Conservation (phyloP, 768 basidiomycete genomes). For the Pleurotus djamor region DNA sequence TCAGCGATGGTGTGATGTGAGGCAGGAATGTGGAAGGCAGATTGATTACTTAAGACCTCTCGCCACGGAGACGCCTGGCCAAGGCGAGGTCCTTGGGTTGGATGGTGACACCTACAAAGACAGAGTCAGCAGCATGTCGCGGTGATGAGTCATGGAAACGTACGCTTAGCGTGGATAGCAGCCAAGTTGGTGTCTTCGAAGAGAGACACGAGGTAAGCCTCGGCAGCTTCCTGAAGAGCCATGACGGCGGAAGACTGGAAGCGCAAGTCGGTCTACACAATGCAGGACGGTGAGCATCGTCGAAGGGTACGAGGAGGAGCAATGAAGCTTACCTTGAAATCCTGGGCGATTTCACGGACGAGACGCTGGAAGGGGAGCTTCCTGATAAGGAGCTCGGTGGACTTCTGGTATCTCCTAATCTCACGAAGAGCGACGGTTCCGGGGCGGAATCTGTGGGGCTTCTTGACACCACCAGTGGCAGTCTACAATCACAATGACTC, state of each 20-base stretch:
- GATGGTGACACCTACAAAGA: conserved; percentile 48
- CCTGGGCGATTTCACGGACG: conserved; percentile 96
- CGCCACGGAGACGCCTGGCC: conserved; percentile 83
- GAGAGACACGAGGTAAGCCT: conserved; percentile 84
- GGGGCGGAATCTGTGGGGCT: conserved; percentile 96
- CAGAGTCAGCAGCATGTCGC: conserved; percentile 8
- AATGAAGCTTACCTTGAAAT: conserved; percentile 72
- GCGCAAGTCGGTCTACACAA: conserved; percentile 74
- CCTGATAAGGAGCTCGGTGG: conserved; percentile 97
- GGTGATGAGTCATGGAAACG: conserved; percentile 10
- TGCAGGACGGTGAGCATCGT: conserved; percentile 9
- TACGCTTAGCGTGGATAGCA: conserved; percentile 86
- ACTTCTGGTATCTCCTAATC: conserved; percentile 98
- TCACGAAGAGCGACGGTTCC: conserved; percentile 99
- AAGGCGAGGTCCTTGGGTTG: conserved; percentile 91
- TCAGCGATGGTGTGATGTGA: no score
- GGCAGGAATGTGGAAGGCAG: no score
- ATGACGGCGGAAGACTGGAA: conserved; percentile 97
- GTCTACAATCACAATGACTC: conserved; percentile 36
- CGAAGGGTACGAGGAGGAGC: not conserved
- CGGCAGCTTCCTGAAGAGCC: conserved; percentile 91
- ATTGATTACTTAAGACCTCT: conserved; percentile 58
- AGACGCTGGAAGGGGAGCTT: conserved; percentile 99
- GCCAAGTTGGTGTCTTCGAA: conserved; percentile 92
- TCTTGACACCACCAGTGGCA: conserved; percentile 98